phyloP scores from a whole-genome alignment of 805 yeast genomes.

The Starmera quercuum region DNA sequence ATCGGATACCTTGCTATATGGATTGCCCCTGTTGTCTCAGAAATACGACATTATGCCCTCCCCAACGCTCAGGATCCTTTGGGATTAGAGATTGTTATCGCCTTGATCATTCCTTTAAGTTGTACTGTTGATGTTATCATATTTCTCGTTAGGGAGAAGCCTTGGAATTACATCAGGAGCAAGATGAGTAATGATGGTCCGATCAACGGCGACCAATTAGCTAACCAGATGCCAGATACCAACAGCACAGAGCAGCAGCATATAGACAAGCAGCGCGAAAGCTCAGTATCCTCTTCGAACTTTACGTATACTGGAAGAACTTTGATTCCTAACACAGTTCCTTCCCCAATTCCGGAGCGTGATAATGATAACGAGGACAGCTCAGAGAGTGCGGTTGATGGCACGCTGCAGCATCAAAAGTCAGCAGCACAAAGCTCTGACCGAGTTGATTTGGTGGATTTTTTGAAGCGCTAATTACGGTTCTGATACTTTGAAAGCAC shows the following conservation, averaged over 20 bases:
- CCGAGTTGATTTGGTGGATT: too few relatives aligned
- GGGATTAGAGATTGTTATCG: constrained; percentile 27
- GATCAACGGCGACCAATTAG: too few relatives aligned
- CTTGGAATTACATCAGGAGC: constrained; percentile 40
- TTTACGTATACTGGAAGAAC: not conserved
- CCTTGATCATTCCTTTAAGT: constrained; percentile 71
- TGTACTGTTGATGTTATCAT: constrained; percentile 73
- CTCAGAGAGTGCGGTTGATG: too few relatives aligned
- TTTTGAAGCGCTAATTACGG: too few relatives aligned
- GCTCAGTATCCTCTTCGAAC: not conserved
- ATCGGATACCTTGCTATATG: constrained; percentile 14
- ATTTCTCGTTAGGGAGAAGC: constrained; percentile 67
- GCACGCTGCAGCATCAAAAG: too few relatives aligned
- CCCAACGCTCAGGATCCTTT: constrained; percentile 2
- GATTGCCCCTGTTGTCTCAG: constrained; percentile 11
- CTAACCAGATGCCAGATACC: too few relatives aligned
- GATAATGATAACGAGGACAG: too few relatives aligned
- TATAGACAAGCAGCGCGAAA: too few relatives aligned
- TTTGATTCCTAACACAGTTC: not conserved
- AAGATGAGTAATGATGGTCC: too few relatives aligned
- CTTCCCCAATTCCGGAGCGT: not conserved
- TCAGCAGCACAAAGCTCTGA: too few relatives aligned
- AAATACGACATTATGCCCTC: constrained; percentile 6
- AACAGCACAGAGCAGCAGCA: too few relatives aligned
- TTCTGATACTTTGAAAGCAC: too few relatives aligned